Percentiles rank a stretch among this genome's conserved stretches.
Evolutionary conservation across 225 moss, liverwort and hornwort species (phyloP).

Genomic region (Sphagnum contortum): DNA sequence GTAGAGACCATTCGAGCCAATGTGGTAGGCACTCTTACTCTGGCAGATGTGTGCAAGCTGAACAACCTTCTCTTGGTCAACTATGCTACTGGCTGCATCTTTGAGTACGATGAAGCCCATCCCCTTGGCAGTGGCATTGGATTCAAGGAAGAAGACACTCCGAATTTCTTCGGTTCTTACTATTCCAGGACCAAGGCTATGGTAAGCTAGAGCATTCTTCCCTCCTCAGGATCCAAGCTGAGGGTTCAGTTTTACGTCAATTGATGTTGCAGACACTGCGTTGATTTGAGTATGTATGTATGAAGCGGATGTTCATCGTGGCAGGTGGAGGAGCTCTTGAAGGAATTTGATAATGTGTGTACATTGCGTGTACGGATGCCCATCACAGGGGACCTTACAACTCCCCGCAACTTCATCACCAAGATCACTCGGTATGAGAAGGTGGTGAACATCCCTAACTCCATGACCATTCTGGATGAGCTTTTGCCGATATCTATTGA

Average conservation of each 20-base stretch:
- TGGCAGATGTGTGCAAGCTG: slow-evolving; percentile 43
- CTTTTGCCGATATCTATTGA: slow-evolving; percentile 36
- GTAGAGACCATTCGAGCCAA: slow-evolving; percentile 49
- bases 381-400: slow-evolving; percentile 35
- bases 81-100: slow-evolving; percentile 47
- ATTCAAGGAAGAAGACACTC: slow-evolving; percentile 43
- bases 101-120: slow-evolving; percentile 45
- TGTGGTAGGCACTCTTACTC: slow-evolving; percentile 39
- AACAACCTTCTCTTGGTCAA: slow-evolving; percentile 27
- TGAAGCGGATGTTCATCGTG: too few species aligned
- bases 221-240: too few species aligned
- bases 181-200: slow-evolving; percentile 49
- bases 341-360: slow-evolving; percentile 46
- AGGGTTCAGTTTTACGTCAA: too few species aligned
- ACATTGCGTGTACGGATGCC: slow-evolving; percentile 43
- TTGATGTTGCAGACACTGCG: too few species aligned
- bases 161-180: slow-evolving; percentile 41
- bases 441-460: slow-evolving; percentile 51
- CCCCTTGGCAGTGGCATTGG: slow-evolving; percentile 33
- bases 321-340: slow-evolving; percentile 41
- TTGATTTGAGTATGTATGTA: too few species aligned
- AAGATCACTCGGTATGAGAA: slow-evolving; percentile 48
- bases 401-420: slow-evolving; percentile 46
- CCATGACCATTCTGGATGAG: slow-evolving; percentile 49
- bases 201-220: slow-evolving; percentile 5